phyloP scores from a whole-genome alignment of 2,329 filamentous ascomycete genomes.

The Orbilia quercus region DNA sequence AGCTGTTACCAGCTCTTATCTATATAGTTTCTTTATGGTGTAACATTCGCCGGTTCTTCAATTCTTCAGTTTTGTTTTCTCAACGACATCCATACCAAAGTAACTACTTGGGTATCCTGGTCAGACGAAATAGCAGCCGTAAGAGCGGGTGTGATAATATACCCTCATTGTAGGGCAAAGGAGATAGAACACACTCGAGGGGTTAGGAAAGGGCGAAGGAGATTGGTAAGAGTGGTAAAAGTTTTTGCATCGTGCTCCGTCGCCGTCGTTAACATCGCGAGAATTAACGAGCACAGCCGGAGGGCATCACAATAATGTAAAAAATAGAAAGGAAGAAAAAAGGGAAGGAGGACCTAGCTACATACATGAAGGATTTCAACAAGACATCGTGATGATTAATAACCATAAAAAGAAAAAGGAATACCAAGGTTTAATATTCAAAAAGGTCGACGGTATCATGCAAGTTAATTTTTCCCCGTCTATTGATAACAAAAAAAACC shows the following conservation, averaged over 20 bases:
- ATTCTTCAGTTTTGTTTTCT: too few species aligned
- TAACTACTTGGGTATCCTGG: too few species aligned
- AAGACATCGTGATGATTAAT: conserved; percentile 24
- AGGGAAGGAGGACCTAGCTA: conserved; percentile 44
- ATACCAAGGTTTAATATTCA: too few species aligned
- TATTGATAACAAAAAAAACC: conserved; percentile 26
- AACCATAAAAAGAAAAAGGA: conserved; percentile 15
- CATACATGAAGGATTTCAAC: conserved; percentile 49
- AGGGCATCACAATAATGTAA: background rate
- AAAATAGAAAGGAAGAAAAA: conserved; percentile 5
- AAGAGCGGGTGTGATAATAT: too few species aligned
- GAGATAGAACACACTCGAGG: too few species aligned
- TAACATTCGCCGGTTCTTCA: too few species aligned
- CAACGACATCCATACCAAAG: too few species aligned
- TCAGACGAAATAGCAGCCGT: too few species aligned
- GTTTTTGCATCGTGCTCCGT: background rate
- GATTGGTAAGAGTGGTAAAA: background rate
- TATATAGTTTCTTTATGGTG: too few species aligned
- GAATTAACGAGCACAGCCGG: background rate
- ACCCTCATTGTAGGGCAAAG: too few species aligned
- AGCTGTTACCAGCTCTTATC: too few species aligned
- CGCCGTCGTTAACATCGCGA: background rate
- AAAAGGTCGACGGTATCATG: conserved; percentile 53
- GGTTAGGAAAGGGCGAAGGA: background rate
- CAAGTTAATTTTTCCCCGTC: conserved; percentile 55